Evolutionary conservation across 23 red algal species (phyloP).

Genomic region (Gracilaria gracilis): DNA sequence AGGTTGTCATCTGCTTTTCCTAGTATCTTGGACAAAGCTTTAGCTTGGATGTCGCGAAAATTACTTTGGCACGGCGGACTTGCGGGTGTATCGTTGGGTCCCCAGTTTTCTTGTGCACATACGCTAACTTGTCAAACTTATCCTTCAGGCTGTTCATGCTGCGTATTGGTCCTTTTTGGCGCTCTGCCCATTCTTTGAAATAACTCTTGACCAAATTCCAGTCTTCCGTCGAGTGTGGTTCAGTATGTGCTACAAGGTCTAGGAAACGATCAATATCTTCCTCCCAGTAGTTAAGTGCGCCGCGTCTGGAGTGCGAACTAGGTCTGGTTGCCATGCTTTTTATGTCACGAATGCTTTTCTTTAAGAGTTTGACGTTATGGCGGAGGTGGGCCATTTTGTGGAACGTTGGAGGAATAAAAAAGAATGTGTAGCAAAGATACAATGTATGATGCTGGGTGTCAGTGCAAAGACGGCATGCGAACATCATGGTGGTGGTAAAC

Average conservation of each 20-base stretch:
- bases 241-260: not conserved
- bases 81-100: not conserved
- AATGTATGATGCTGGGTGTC: not conserved
- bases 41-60: too few species aligned
- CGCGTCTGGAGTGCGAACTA: not conserved
- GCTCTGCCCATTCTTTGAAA: constrained; percentile 4
- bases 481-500: not conserved
- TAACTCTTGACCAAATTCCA: not conserved
- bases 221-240: not conserved
- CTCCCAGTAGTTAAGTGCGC: constrained; percentile 32
- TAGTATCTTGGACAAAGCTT: too few species aligned
- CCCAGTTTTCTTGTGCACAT: not conserved
- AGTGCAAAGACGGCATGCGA: not conserved
- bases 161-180: not conserved
- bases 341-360: too few species aligned
- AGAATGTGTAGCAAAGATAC: not conserved
- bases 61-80: too few species aligned
- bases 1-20: too few species aligned
- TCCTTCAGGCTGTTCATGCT: not conserved
- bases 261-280: not conserved
- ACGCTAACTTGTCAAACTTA: constrained; percentile 29
- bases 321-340: too few species aligned
- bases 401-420: not conserved
- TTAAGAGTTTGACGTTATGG: too few species aligned
- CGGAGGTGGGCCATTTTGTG: too few species aligned